Base-by-base conservation (phyloP, 2,329 filamentous ascomycete species). In the Pseudocercospora fuligena region DNA sequence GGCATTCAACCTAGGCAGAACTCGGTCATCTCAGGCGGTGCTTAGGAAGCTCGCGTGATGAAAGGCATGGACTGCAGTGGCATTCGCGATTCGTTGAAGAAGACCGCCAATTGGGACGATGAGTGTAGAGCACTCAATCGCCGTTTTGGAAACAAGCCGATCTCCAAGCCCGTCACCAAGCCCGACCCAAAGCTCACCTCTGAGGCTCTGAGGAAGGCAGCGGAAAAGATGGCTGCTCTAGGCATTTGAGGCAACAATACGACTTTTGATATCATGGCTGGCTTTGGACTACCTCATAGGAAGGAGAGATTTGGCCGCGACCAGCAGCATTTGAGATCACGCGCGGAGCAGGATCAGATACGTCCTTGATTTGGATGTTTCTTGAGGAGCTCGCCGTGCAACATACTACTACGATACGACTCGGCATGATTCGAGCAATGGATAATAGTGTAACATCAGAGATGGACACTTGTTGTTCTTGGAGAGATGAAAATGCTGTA, bases 11-110 rank as follows among this genome's bases (percentile, higher is more conserved):
- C 47, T 6, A 40, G 53, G 19, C 62, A 64, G 54, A 60, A 53
- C 33, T 64, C 62, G 19, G 40, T 60, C 53, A 49, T 64, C 25
- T 59, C 62, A 33, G 54, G 53, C n/a, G 36, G n/a, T 60, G 40
- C 60, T 43, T 63, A 63, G 60, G 31, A 43, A 36, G 47, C 60
- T 16, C 9, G 23, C 33, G n/a, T 56, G 47, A 27, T 43, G 47
- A 51, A 51, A 51, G 47, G 47, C 19, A 23, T 12, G 47, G 23
- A 51, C 47, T 51, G 40, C 40, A 43, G 40, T 16, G 40, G 40
- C 3, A 43, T 43, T 43, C 14, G 19, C 8, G 40, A 43, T 19
- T 43, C 40, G 16, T 27, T 51, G 47, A 51, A 51, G 47, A 51
- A 51, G 47, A 21, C 47, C 14, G 11, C 47, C 19, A 27, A 27